Evolutionary conservation across 2,329 filamentous ascomycete genomes (phyloP), one percentile per base, ranked within the genome.

Genomic region (Byssothecium circinans): DNA sequence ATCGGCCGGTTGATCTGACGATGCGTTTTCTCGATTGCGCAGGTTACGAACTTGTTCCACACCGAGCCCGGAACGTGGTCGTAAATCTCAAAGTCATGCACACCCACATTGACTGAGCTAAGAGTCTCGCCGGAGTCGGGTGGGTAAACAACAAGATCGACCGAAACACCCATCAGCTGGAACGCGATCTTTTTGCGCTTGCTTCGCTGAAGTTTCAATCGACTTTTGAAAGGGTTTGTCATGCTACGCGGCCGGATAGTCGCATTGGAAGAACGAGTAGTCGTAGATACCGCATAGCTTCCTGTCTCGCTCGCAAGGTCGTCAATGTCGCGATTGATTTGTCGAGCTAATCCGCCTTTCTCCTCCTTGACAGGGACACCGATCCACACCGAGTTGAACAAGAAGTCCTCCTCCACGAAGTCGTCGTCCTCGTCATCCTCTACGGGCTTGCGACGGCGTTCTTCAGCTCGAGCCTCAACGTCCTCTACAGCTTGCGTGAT

Each of bases 321-420:
- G 56, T 96, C 89, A 39, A 48, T 25, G 27, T 41, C 37, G 8
- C 33, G 36, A 40, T 50, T 50, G 71, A 99, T 96, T 32, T 88
- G 88, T 37, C 84, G 82, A 3, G 89, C 80, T 8, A 97, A 79
- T 23, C 95, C 89, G 43, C 83, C 83, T 4, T 91, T 90, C 59
- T 97, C 92, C 48, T 87, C 84, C 58, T 91, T 94, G 10, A 88
- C 81, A 0, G 92, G 88, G 15, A 99, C 88, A 12, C 89, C 91
- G 60, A 99, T 96, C 74, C 96, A 99, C 45, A 99, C 96, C 0
- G 94, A 99, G 68, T 99, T 97, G 79, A 99, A 99, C 14, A 99
- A 78, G 59, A 95, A 95, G 67, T 99, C 95, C 5, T 90, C 91
- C 70, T 97, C 95, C 88, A 88, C 11, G 85, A 89, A 69, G 25